phyloP scores from a whole-genome alignment of 345 rosid genomes.

The Rhizophora mangle region DNA sequence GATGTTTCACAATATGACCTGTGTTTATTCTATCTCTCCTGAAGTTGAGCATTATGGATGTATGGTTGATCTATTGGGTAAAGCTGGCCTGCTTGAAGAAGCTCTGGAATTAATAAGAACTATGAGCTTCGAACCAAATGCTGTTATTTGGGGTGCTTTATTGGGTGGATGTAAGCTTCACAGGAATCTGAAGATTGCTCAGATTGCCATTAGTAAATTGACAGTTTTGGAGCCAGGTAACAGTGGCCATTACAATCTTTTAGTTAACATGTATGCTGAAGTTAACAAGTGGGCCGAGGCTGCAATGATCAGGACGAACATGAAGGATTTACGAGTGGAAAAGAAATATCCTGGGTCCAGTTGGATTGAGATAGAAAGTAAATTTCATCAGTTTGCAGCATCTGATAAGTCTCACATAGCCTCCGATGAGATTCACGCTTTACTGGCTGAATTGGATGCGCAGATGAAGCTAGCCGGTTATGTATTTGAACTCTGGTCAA shows the following conservation, averaged over 20 bases:
- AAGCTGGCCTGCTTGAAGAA: conserved; percentile 66
- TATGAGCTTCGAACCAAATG: conserved; percentile 56
- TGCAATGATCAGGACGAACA: conserved; percentile 47
- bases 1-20: conserved; percentile 51
- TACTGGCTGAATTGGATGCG: conserved; percentile 49
- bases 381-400: conserved; percentile 57
- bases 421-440: conserved; percentile 43
- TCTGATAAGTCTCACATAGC: conserved; percentile 52
- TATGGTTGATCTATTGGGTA: conserved; percentile 68
- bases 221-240: conserved; percentile 59
- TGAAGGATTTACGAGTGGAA: conserved; percentile 55
- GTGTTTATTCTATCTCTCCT: conserved; percentile 43
- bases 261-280: conserved; percentile 64
- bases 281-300: conserved; percentile 64
- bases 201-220: conserved; percentile 46
- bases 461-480: conserved; percentile 38
- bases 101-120: conserved; percentile 50
- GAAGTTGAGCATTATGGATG: conserved; percentile 67
- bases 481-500: neutral
- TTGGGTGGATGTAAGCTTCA: conserved; percentile 66
- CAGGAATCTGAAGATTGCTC: conserved; percentile 58
- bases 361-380: conserved; percentile 54
- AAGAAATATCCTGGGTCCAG: conserved; percentile 64
- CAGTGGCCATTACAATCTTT: conserved; percentile 53
- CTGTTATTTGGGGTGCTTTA: conserved; percentile 75